A percentile compares a stretch with the other conserved stretches of the same genome.
Conservation (phyloP, 2,329 filamentous ascomycete genomes). For the Pseudocercospora cruenta region DNA sequence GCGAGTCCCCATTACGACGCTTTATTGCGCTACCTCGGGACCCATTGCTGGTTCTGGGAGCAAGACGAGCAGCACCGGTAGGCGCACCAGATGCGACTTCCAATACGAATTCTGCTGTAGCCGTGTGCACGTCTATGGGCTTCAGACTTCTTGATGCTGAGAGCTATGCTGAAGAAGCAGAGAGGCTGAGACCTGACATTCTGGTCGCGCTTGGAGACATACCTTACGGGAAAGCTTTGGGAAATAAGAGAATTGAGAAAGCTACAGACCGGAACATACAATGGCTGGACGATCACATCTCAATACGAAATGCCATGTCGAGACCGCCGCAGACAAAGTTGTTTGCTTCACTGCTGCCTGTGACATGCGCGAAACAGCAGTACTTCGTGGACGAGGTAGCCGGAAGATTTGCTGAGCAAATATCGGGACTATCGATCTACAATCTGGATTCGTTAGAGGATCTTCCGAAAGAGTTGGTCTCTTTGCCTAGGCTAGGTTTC, state of each 20-base stretch:
- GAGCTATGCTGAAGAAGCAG: conserved; percentile 69
- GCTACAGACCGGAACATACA: conserved; percentile 85
- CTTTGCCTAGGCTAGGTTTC: conserved; percentile 75
- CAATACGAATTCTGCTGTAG: conserved; percentile 65
- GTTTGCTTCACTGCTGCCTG: conserved; percentile 70
- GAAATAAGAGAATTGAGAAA: conserved; percentile 70
- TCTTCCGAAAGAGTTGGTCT: conserved; percentile 62
- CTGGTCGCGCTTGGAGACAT: conserved; percentile 76
- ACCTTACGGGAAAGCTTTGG: conserved; percentile 56
- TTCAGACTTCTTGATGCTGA: conserved; percentile 71
- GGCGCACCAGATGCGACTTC: conserved; percentile 62
- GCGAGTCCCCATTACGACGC: conserved; percentile 65
- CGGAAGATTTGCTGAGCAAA: conserved; percentile 59
- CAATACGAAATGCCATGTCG: conserved; percentile 11
- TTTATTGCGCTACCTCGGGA: conserved; percentile 75
- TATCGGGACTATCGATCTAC: conserved; percentile 78
- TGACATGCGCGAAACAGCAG: conserved; percentile 74
- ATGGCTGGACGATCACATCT: conserved; percentile 74
- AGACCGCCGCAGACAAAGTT: conserved; percentile 51
- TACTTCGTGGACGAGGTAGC: conserved; percentile 77
- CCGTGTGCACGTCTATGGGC: conserved; percentile 83
- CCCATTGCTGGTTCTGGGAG: conserved; percentile 70
- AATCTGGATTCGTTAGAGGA: conserved; percentile 70
- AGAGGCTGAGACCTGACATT: conserved; percentile 76
- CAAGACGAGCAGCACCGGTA: conserved; percentile 78